A percentile compares a stretch with the other conserved stretches of the same genome.
phyloP scores from a whole-genome alignment of 2,329 filamentous ascomycete genomes.

The Epichloe brachyelytri region DNA sequence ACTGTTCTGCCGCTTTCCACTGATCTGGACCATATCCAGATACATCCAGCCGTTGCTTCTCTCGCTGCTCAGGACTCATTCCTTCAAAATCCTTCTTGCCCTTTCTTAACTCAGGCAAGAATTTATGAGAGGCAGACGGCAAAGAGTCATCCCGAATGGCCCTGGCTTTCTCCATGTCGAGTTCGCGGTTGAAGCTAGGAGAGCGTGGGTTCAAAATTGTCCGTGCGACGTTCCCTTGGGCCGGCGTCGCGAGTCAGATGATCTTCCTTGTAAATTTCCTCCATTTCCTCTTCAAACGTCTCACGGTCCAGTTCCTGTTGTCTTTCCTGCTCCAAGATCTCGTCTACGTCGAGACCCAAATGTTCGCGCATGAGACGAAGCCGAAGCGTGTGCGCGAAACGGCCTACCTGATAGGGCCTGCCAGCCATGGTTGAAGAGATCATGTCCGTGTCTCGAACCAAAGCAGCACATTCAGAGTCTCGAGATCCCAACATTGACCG shows the following conservation, averaged over 20 bases:
- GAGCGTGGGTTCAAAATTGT: slow-evolving; percentile 11
- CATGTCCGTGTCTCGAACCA: slow-evolving; percentile 89
- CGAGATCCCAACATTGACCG: slow-evolving; percentile 84
- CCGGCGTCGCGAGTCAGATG: neutral
- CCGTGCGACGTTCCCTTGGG: slow-evolving; percentile 28
- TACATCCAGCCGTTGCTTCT: slow-evolving; percentile 59
- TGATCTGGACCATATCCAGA: slow-evolving; percentile 66
- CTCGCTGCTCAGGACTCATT: slow-evolving; percentile 23
- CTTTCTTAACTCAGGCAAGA: neutral
- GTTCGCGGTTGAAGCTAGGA: slow-evolving; percentile 61
- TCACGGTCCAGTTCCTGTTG: slow-evolving; percentile 51
- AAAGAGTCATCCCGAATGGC: slow-evolving; percentile 22
- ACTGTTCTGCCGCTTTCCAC: slow-evolving; percentile 52
- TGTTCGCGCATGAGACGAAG: slow-evolving; percentile 95
- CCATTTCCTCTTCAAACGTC: slow-evolving; percentile 46
- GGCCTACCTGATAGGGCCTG: slow-evolving; percentile 74
- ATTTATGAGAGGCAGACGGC: slow-evolving; percentile 1
- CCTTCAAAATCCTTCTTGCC: slow-evolving; percentile 1
- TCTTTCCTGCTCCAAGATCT: slow-evolving; percentile 68
- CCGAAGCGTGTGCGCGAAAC: slow-evolving; percentile 85
- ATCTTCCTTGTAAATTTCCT: slow-evolving; percentile 44
- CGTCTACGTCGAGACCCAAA: slow-evolving; percentile 88
- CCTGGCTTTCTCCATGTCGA: slow-evolving; percentile 33
- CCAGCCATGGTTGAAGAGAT: slow-evolving; percentile 86
- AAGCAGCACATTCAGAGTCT: slow-evolving; percentile 82